Base-by-base conservation (phyloP, 805 yeast species). In the Hanseniaspora clermontiae region DNA sequence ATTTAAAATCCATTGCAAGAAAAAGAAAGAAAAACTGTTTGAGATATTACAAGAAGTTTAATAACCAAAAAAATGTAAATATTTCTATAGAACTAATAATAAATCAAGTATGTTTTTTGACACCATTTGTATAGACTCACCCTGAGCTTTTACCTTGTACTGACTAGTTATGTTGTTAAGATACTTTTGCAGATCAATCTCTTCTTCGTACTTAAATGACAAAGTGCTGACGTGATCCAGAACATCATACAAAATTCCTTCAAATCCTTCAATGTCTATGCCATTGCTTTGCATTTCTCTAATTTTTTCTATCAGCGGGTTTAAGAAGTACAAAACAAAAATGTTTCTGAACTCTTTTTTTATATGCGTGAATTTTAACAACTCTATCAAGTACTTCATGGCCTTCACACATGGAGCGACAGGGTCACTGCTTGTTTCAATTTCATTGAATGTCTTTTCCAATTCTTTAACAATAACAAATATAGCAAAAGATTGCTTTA, bases 401-500 rank as follows among this genome's bases (percentile, higher is more conserved):
- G 34, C 47, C 24, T 52, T 52, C 38, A 27, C 29, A 34, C 47
- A 36, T 24, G 11, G 5, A 3, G 14, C 20, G 4, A 12, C 20
- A n/a, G 14, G 15, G 15, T 45, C 15, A 5, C n/a, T n/a, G 24
- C 20, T 17, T 15, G 9, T n/a, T 45, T 45, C 48, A 15, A 45
- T 29, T 31, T 42, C 29, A 2, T 19, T 17, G 10, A 24, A 29
- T 4, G 47, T 37, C 6, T 43, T 36, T 43, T 52, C 56, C 17
- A 52, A 15, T 31, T 46, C 51, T 32, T 52, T 53, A 14, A 53
- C 37, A 10, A 53, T 46, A 6, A 46, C 37, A 19, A 53, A 53
- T 24, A 31, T 9, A 1, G 46, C 40, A 40, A 53, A 53, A 7
- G 51, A 46, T 46, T 53, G 57, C n/a, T 53, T 53, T 31, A 53